A percentile compares a stretch with the other conserved stretches of the same genome.
phyloP scores from a whole-genome alignment of 768 basidiomycete species.

The Kwoniella mangroviensis region DNA sequence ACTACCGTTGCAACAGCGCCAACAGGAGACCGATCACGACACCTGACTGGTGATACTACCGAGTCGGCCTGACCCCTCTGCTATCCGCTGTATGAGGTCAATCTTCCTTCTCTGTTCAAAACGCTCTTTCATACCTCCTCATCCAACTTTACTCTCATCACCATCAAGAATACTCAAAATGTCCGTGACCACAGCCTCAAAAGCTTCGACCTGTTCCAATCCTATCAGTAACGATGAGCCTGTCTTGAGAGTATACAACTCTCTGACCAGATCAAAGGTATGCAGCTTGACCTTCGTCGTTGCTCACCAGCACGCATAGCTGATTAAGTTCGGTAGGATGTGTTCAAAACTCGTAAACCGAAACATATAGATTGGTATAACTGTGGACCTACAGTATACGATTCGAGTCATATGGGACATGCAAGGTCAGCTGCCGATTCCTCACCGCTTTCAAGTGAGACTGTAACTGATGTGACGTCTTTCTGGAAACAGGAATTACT shows the following conservation, averaged over 20 bases:
- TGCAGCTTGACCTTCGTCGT: neutral
- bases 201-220: conserved; percentile 46
- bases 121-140: conserved; percentile 5
- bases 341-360: conserved; percentile 67
- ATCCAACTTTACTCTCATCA: neutral
- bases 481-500: conserved; percentile 78
- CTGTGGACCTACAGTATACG: conserved; percentile 98
- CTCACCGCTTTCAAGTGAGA: neutral
- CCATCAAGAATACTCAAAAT: conserved; percentile 22
- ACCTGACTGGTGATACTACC: neutral
- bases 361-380: conserved; percentile 80
- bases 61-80: neutral
- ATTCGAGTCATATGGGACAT: conserved; percentile 98
- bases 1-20: neutral
- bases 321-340: conserved; percentile 63
- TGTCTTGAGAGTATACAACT: conserved; percentile 84
- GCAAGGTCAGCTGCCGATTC: conserved; percentile 68
- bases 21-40: neutral
- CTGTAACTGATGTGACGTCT: neutral
- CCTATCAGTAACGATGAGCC: conserved; percentile 65
- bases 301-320: neutral
- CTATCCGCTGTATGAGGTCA: conserved; percentile 19
- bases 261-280: conserved; percentile 88
- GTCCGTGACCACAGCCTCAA: conserved; percentile 40
- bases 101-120: conserved; percentile 1